Evolutionary conservation across 1,139 yeast species (phyloP), one percentile per base, ranked within the genome.

Genomic region (Citeromyces hawaiiensis): DNA sequence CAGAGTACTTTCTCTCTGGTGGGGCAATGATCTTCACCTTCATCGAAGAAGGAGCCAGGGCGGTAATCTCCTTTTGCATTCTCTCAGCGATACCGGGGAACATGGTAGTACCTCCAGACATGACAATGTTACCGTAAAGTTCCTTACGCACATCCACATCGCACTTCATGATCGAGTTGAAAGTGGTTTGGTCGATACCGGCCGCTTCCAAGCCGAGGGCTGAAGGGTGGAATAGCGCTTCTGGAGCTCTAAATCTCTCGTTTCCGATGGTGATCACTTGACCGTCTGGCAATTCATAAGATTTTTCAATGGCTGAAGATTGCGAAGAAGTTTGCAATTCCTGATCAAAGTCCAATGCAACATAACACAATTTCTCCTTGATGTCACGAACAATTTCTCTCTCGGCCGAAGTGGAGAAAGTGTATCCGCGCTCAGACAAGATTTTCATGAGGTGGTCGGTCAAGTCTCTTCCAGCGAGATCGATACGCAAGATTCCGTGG

Each of bases 71-170:
- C 85, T 88, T 91, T 79, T 91, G 97, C 96, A 91, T 87, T 80
- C 98, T 91, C 78, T 91, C 97, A 68, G 97, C 96, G 68, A 91
- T 87, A 77, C 97, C 97, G 70, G 96, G 96, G 95, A 87, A 88
- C 97, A 91, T 86, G 57, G 97, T 88, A 61, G 97, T 87, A 83
- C 97, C 98, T 80, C 98, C 98, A 55, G 97, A 88, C 94, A 88
- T 81, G 66, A 91, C 98, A 63, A 91, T 91, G 83, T 91, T 91
- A 72, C 95, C 94, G 76, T 91, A 91, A 68, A 91, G 80, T 68
- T 91, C 97, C 77, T 86, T 88, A 74, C 98, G 86, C 57, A 91
- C 96, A 72, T 91, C 98, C 59, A 91, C 83, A 70, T 91, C 98
- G 75, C 97, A 88, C 86, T 88, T 88, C 80, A 83, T 86, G 73